Conservation (phyloP, 2,329 filamentous ascomycete genomes). For the Fusarium cyanostomum region DNA sequence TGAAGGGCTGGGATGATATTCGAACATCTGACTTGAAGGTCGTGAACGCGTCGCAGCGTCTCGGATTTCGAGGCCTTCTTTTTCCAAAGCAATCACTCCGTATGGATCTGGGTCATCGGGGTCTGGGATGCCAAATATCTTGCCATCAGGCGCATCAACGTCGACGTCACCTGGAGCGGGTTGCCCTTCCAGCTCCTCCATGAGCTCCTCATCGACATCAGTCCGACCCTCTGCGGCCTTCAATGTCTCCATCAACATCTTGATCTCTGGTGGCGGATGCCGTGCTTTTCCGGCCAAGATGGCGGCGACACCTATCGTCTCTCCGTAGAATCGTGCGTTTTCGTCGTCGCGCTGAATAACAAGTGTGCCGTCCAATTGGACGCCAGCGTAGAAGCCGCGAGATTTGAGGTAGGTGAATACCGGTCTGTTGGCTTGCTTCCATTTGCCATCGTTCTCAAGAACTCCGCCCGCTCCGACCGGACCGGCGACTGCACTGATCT, state of each 20-base stretch:
- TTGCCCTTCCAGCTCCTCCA: slow-evolving; percentile 48
- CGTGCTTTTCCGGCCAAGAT: slow-evolving; percentile 58
- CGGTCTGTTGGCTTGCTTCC: slow-evolving; percentile 61
- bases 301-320: slow-evolving; percentile 56
- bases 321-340: slow-evolving; percentile 84
- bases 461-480: slow-evolving; percentile 75
- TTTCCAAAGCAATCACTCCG: slow-evolving; percentile 50
- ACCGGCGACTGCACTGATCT: slow-evolving; percentile 78
- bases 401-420: slow-evolving; percentile 80
- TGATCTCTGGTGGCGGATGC: slow-evolving; percentile 39
- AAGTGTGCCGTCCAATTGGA: slow-evolving; percentile 86
- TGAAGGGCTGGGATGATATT: slow-evolving; percentile 49
- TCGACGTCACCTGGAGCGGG: slow-evolving; percentile 50
- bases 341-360: slow-evolving; percentile 85
- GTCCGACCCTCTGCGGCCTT: slow-evolving; percentile 48
- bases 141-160: slow-evolving; percentile 42
- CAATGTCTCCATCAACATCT: slow-evolving; percentile 48
- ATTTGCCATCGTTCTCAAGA: slow-evolving; percentile 66
- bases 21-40: slow-evolving; percentile 49
- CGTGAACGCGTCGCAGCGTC: slow-evolving; percentile 49
- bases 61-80: slow-evolving; percentile 49
- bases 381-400: slow-evolving; percentile 84
- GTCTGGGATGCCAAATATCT: slow-evolving; percentile 51
- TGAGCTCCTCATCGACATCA: slow-evolving; percentile 46
- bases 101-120: slow-evolving; percentile 51